Conservation (phyloP, 495 filamentous ascomycete species). For the Aspergillus nidulans region DNA sequence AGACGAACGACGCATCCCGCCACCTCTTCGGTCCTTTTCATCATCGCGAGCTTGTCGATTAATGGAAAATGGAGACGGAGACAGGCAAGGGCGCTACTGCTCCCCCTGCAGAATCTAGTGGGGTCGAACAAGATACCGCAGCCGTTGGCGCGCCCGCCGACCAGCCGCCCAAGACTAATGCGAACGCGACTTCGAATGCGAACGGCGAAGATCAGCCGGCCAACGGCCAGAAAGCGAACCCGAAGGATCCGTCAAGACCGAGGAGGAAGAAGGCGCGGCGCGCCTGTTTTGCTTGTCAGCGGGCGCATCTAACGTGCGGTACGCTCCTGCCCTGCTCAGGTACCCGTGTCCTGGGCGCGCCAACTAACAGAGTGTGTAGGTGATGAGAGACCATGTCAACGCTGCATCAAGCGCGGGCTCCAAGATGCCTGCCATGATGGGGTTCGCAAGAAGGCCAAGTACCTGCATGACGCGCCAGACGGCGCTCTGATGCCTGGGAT, state of each 20-base stretch:
- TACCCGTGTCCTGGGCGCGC: not conserved
- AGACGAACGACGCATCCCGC: not conserved
- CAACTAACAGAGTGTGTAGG: slow-evolving; percentile 44
- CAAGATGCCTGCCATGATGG: slow-evolving; percentile 91
- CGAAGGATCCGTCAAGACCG: slow-evolving; percentile 71
- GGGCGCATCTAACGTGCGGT: slow-evolving; percentile 98
- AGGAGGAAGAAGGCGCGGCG: slow-evolving; percentile 92
- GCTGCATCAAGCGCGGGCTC: slow-evolving; percentile 89
- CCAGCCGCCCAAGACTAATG: slow-evolving; percentile 31
- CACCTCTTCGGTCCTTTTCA: not conserved
- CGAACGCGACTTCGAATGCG: slow-evolving; percentile 25
- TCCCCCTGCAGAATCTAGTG: slow-evolving; percentile 44
- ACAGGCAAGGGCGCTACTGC: slow-evolving; percentile 41
- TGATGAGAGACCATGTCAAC: slow-evolving; percentile 84
- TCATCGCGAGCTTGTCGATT: slow-evolving; percentile 15
- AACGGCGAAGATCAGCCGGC: slow-evolving; percentile 53
- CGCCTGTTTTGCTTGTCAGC: slow-evolving; percentile 94
- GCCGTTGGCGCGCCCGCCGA: slow-evolving; percentile 47
- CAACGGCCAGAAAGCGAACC: slow-evolving; percentile 20
- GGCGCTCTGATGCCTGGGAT: slow-evolving; percentile 64
- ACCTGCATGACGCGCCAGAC: slow-evolving; percentile 90
- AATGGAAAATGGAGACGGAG: slow-evolving; percentile 49
- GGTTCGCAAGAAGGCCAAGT: slow-evolving; percentile 97
- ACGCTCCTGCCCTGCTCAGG: slow-evolving; percentile 36
- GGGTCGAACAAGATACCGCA: slow-evolving; percentile 45